These are phyloP conservation scores for Metschnikowia koreensis DNA, from an alignment of 805 yeast species.

Conservation along the genomic window DNA sequence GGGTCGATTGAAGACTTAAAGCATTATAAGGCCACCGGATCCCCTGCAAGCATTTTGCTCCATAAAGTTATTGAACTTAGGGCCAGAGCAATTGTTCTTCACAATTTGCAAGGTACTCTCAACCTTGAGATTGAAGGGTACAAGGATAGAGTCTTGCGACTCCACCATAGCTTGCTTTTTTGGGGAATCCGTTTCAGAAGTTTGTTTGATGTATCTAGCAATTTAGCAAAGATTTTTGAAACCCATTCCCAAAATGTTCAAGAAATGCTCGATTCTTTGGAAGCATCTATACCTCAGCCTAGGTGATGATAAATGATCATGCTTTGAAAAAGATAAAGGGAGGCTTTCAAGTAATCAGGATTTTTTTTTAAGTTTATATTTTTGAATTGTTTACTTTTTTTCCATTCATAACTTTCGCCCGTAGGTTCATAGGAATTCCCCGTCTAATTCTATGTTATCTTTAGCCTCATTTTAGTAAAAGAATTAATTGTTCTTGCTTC, in stretches of 20 bases:
- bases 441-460: too few relatives aligned
- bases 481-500: too few relatives aligned
- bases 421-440: too few relatives aligned
- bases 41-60: neutral
- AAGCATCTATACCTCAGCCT: neutral
- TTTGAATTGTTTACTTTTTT: too few relatives aligned
- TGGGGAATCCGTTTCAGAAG: neutral
- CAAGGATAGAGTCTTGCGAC: neutral
- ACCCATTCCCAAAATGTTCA: neutral
- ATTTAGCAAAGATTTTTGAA: neutral
- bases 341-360: too few relatives aligned
- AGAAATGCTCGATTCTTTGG: neutral
- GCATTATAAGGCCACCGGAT: neutral
- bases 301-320: too few relatives aligned
- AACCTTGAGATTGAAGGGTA: neutral
- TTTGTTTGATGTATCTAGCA: neutral
- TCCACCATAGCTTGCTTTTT: neutral
- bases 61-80: neutral
- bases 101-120: neutral
- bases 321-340: too few relatives aligned
- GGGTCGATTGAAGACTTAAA: neutral
- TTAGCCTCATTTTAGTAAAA: too few relatives aligned
- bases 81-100: neutral
- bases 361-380: too few relatives aligned
- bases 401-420: too few relatives aligned